Conservation (phyloP, 352 stramenopile genomes). For the Globisporangium ultimum region DNA sequence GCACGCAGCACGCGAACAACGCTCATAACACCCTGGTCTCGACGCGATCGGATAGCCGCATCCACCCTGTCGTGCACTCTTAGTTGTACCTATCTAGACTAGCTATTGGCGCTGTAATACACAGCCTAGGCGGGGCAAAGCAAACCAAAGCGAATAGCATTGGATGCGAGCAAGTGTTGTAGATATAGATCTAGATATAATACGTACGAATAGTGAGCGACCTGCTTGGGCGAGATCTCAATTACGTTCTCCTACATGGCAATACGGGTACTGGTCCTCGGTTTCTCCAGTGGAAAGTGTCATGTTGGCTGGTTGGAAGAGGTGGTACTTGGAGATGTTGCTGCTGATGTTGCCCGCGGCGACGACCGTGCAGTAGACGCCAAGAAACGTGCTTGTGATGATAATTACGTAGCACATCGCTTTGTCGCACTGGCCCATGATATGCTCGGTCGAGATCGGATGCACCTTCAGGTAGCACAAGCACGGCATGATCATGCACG, state of each 20-base stretch:
- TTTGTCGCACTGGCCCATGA: conserved; percentile 43
- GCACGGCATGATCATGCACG: conserved; percentile 78
- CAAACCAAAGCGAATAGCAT: not conserved
- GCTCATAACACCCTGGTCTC: not conserved
- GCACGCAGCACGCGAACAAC: not conserved
- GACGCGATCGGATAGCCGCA: conserved; percentile 7
- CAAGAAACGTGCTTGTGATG: conserved; percentile 39
- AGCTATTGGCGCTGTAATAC: too few species aligned
- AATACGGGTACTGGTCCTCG: conserved; percentile 52
- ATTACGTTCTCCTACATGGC: conserved; percentile 57
- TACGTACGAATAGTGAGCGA: too few species aligned
- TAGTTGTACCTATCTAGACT: not conserved
- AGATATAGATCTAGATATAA: too few species aligned
- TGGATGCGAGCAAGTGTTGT: too few species aligned
- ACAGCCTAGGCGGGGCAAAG: too few species aligned
- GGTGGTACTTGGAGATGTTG: conserved; percentile 43
- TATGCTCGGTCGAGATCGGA: conserved; percentile 44
- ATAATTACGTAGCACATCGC: conserved; percentile 56
- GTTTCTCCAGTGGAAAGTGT: conserved; percentile 17
- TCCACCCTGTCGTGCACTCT: conserved; percentile 30
- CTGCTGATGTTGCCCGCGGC: conserved; percentile 46
- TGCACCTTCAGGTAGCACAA: conserved; percentile 71
- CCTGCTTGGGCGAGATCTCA: conserved; percentile 14
- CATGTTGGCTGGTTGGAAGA: conserved; percentile 35
- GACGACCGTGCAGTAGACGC: conserved; percentile 51